phyloP scores from a whole-genome alignment of 805 yeast species.

The Kodamaea hsintzibuensis region DNA sequence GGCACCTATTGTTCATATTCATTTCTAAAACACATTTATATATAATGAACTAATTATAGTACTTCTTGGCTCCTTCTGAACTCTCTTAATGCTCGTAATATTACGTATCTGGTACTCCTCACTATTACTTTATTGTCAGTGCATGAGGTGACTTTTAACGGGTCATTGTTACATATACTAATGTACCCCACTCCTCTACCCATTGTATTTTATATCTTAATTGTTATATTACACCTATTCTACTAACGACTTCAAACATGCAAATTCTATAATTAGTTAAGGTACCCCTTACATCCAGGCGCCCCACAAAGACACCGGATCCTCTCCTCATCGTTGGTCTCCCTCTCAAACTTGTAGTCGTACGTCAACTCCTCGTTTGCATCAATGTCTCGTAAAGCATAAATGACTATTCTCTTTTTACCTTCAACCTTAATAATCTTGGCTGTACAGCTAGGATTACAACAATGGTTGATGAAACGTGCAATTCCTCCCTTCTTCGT shows the following conservation, averaged over 20 bases:
- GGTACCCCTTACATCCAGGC: slow-evolving; percentile 87
- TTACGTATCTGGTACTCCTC: neutral
- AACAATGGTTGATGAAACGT: slow-evolving; percentile 93
- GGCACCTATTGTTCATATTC: neutral
- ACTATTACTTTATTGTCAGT: neutral
- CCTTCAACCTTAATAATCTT: slow-evolving; percentile 95
- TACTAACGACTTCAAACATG: neutral
- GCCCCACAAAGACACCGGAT: slow-evolving; percentile 95
- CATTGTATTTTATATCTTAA: neutral
- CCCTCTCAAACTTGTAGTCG: slow-evolving; percentile 93
- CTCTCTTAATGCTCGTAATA: neutral
- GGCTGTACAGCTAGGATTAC: slow-evolving; percentile 97
- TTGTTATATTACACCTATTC: neutral
- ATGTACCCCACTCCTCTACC: neutral
- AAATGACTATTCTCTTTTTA: slow-evolving; percentile 88
- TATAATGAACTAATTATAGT: neutral
- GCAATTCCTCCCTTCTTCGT: slow-evolving; percentile 98
- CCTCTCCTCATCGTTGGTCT: slow-evolving; percentile 82
- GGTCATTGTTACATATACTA: neutral
- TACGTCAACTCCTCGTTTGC: slow-evolving; percentile 93
- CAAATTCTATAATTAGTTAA: slow-evolving; percentile 49
- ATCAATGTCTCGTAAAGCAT: slow-evolving; percentile 83
- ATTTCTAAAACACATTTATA: neutral
- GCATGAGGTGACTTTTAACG: slow-evolving; percentile 1
- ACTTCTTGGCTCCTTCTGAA: neutral